Conservation (phyloP, 73 alveolate genomes). For the Symbiodinium natans region DNA sequence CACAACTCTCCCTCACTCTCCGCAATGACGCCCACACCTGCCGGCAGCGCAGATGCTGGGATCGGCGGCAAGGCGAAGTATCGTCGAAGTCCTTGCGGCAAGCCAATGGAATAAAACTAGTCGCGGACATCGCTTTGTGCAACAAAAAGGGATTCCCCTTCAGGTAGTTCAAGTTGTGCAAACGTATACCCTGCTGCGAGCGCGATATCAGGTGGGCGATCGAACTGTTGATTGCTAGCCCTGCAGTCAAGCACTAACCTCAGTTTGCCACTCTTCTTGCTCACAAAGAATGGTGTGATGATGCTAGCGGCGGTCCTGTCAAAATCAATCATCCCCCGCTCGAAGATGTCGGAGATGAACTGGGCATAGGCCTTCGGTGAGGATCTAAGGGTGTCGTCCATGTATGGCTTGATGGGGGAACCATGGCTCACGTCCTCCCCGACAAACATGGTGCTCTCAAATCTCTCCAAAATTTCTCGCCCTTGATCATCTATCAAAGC, state of each 20-base stretch:
- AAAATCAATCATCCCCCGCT: background rate
- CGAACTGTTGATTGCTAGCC: background rate
- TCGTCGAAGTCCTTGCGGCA: background rate
- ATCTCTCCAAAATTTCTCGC: background rate
- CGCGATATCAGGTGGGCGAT: background rate
- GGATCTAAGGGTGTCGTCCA: background rate
- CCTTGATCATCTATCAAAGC: slow-evolving; percentile 20
- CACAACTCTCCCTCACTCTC: background rate
- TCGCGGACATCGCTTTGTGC: slow-evolving; percentile 34
- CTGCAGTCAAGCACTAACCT: slow-evolving; percentile 31
- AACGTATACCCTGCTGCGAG: slow-evolving; percentile 35
- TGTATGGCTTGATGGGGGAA: background rate
- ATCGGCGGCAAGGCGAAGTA: slow-evolving; percentile 19
- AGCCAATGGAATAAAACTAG: slow-evolving; percentile 37
- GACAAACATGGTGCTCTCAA: background rate
- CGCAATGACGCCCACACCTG: background rate
- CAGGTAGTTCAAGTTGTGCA: background rate
- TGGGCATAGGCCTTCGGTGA: background rate
- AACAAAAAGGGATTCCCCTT: background rate
- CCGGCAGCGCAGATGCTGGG: background rate
- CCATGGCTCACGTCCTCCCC: background rate
- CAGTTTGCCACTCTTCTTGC: background rate
- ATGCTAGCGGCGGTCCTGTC: background rate
- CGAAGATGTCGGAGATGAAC: background rate
- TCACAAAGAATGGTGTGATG: slow-evolving; percentile 41